Percentiles rank a stretch among this genome's conserved stretches.
These are phyloP conservation scores for Deinandra increscens DNA, from an alignment of 129 eudicot genomes.

Conservation along the genomic window DNA sequence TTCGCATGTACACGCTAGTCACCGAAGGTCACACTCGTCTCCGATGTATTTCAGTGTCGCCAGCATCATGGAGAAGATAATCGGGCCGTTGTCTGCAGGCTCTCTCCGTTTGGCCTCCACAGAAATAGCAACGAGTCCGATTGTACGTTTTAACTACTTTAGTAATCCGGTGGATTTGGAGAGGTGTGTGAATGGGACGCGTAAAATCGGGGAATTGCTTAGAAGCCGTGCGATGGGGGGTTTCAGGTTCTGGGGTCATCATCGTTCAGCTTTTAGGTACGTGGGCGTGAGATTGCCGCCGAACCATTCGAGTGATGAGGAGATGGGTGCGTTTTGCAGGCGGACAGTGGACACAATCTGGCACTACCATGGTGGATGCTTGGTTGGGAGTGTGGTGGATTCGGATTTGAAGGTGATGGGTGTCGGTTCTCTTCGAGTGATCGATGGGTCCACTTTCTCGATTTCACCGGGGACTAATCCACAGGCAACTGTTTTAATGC, in stretches of 20 bases:
- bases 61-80: slow-evolving; percentile 67
- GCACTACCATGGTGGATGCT: slow-evolving; percentile 6
- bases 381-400: slow-evolving; percentile 12
- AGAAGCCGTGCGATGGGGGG: not conserved
- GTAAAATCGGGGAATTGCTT: slow-evolving; percentile 40
- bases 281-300: not conserved
- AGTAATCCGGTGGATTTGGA: slow-evolving; percentile 51
- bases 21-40: slow-evolving; percentile 26
- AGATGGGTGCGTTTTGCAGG: slow-evolving; percentile 14
- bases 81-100: slow-evolving; percentile 58
- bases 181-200: slow-evolving; percentile 60
- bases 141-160: slow-evolving; percentile 68
- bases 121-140: slow-evolving; percentile 53
- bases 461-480: slow-evolving; percentile 17
- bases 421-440: slow-evolving; percentile 12
- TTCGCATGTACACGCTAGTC: slow-evolving; percentile 20
- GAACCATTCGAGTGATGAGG: slow-evolving; percentile 10
- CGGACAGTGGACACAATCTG: slow-evolving; percentile 11
- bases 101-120: slow-evolving; percentile 65
- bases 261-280: not conserved
- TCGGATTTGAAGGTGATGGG: slow-evolving; percentile 17
- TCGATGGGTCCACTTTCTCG: not conserved
- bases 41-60: slow-evolving; percentile 64
- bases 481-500: slow-evolving; percentile 11
- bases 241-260: not conserved